phyloP scores from a whole-genome alignment of 179 eudicot species.

The Pouteria campechiana region DNA sequence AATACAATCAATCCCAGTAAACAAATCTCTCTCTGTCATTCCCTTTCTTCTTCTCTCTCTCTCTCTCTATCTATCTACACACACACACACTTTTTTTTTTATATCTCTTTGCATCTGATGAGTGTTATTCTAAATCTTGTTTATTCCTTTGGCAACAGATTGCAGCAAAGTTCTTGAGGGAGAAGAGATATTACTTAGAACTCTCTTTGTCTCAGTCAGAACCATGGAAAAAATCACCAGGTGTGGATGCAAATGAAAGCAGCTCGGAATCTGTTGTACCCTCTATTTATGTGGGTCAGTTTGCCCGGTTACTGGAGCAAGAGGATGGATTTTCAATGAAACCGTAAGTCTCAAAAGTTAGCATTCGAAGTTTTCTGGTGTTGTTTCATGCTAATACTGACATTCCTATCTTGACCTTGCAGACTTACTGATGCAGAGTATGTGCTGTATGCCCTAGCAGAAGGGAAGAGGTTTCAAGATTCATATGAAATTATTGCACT shows the following conservation, averaged over 20 bases:
- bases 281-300: slow-evolving; percentile 77
- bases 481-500: slow-evolving; percentile 84
- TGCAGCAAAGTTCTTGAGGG: slow-evolving; percentile 80
- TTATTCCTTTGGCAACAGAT: slow-evolving; percentile 36
- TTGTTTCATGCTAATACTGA: slow-evolving; percentile 1
- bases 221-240: too few species aligned
- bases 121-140: too few species aligned
- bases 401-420: slow-evolving; percentile 16
- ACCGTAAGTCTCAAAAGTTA: slow-evolving; percentile 36
- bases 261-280: slow-evolving; percentile 72
- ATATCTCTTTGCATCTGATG: too few species aligned
- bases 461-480: slow-evolving; percentile 86
- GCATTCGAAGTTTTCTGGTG: background rate
- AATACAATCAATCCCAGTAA: too few species aligned
- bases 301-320: slow-evolving; percentile 73
- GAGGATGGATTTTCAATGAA: slow-evolving; percentile 48
- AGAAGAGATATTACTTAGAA: slow-evolving; percentile 72
- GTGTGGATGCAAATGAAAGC: slow-evolving; percentile 24
- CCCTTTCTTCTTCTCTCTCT: too few species aligned
- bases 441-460: slow-evolving; percentile 50
- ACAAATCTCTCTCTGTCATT: too few species aligned
- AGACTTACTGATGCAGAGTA: slow-evolving; percentile 88
- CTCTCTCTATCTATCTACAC: too few species aligned
- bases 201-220: slow-evolving; percentile 65
- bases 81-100: too few species aligned